Evolutionary conservation across 1,139 yeast genomes (phyloP), one percentile per base, ranked within the genome.

Genomic region (Protomyces inundatus): DNA sequence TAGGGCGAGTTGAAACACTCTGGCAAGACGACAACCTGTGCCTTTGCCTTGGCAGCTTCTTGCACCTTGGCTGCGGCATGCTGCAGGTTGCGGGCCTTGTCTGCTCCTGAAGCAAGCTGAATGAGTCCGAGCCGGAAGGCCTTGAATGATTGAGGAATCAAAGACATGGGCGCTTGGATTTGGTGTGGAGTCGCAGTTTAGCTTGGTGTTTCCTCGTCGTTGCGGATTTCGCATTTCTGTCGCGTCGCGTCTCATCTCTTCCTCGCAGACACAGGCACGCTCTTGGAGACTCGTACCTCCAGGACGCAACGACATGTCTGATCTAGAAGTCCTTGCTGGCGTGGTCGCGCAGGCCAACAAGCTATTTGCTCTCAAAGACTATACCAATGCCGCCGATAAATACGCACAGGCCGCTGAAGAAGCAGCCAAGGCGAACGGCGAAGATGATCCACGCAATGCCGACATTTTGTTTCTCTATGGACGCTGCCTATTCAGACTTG

Each of bases 1-100:
- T 93, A 93, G 4, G 98, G 98, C 0, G 97, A 88, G 75, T 91
- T 91, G 82, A 91, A 93, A 76, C 97, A 91, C 77, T 93, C 98
- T 4, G 95, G 95, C 58, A 87, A 77, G 73, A 87, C 86, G n/a
- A 87, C 81, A 39, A 78, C 71, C 66, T 78, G 71, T 42, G 81
- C 81, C 1, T 81, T 81, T 36, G 73, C 71, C 37, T 71, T 52
- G 6, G 78, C 81, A 0, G 91, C 91, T 65, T 81, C 82, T 46
- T 78, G 76, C 60, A 86, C 82, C 69, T 76, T 83, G 35, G 77
- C 77, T 65, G 80, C 77, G 6, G 84, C 90, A 68, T 82, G 82
- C 64, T 78, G 71, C 64, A 86, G 77, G 74, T 86, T 86, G 68
- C 83, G 84, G 0, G 82, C 77, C 72, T 86, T 86, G 71, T 86